These are phyloP conservation scores for Fistulinella cinereoalba DNA, from an alignment of 1,284 basidiomycete genomes.

Conservation along the genomic window DNA sequence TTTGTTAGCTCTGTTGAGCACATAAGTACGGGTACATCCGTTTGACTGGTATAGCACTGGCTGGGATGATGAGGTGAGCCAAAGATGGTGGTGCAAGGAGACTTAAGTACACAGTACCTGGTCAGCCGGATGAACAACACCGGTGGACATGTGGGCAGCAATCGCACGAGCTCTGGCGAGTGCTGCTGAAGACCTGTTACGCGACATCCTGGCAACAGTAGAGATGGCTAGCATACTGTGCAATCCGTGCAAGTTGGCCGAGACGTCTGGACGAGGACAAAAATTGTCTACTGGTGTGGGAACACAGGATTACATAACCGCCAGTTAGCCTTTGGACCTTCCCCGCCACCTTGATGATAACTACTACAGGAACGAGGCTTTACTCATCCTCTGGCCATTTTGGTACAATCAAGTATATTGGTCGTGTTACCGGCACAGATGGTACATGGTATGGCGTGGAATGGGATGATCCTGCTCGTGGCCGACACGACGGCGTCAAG, in stretches of 20 bases:
- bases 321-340: no score
- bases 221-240: slow-evolving; percentile 33
- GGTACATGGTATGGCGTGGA: slow-evolving; percentile 91
- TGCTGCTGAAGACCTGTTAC: slow-evolving; percentile 31
- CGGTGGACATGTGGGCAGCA: slow-evolving; percentile 54
- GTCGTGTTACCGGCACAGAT: slow-evolving; percentile 59
- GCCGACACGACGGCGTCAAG: slow-evolving; percentile 85
- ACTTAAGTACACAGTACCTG: slow-evolving; percentile 23
- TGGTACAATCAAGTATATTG: slow-evolving; percentile 73
- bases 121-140: slow-evolving; percentile 17
- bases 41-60: slow-evolving; percentile 71
- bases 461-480: slow-evolving; percentile 85
- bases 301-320: slow-evolving; percentile 23
- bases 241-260: not conserved
- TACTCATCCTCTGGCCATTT: slow-evolving; percentile 43
- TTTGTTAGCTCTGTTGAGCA: slow-evolving; percentile 81
- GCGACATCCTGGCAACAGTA: slow-evolving; percentile 33
- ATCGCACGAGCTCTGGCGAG: slow-evolving; percentile 54
- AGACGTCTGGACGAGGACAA: not conserved
- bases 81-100: not conserved
- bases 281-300: no score
- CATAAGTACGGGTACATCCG: slow-evolving; percentile 62
- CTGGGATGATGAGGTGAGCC: slow-evolving; percentile 35
- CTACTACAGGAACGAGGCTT: slow-evolving; percentile 52
- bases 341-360: slow-evolving; percentile 1